Evolutionary conservation across 306 rosid genomes (phyloP).

Genomic region (Inga laurina): DNA sequence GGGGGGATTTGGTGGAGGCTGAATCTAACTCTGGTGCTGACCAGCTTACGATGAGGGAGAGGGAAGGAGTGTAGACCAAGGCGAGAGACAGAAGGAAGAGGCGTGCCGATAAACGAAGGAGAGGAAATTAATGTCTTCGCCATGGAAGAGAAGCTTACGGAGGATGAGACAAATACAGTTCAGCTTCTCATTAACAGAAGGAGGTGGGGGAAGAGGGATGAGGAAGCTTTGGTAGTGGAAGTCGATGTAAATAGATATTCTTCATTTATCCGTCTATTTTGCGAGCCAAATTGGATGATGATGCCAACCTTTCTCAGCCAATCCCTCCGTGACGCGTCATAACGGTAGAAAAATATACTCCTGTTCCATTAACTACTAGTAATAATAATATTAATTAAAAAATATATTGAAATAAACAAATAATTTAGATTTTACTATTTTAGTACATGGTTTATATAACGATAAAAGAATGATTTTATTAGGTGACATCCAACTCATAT

Average conservation of each 20-base stretch:
- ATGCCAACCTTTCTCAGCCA: constrained; percentile 27
- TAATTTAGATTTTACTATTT: too few species aligned
- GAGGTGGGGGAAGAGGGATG: constrained; percentile 32
- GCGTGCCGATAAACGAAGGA: constrained; percentile 65
- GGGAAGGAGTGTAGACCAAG: constrained; percentile 44
- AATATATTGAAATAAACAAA: too few species aligned
- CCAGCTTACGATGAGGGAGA: constrained; percentile 52
- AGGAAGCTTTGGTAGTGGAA: constrained; percentile 36
- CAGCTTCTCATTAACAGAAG: constrained; percentile 56
- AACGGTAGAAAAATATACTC: background rate
- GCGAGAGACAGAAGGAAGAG: constrained; percentile 66
- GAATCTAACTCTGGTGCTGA: constrained; percentile 67
- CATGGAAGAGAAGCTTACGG: constrained; percentile 62
- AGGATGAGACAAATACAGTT: constrained; percentile 19
- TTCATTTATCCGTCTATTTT: constrained; percentile 44
- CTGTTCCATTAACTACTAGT: background rate
- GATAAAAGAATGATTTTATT: too few species aligned
- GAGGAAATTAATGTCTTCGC: constrained; percentile 79
- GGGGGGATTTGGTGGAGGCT: constrained; percentile 83
- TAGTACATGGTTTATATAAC: too few species aligned
- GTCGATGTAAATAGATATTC: constrained; percentile 24
- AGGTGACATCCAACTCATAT: too few species aligned
- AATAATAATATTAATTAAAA: too few species aligned
- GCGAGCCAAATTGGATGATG: constrained; percentile 4
- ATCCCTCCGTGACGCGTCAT: constrained; percentile 31